Base-by-base conservation (phyloP, 2,329 filamentous ascomycete species). In the Pseudopyrenochaeta lycopersici region DNA sequence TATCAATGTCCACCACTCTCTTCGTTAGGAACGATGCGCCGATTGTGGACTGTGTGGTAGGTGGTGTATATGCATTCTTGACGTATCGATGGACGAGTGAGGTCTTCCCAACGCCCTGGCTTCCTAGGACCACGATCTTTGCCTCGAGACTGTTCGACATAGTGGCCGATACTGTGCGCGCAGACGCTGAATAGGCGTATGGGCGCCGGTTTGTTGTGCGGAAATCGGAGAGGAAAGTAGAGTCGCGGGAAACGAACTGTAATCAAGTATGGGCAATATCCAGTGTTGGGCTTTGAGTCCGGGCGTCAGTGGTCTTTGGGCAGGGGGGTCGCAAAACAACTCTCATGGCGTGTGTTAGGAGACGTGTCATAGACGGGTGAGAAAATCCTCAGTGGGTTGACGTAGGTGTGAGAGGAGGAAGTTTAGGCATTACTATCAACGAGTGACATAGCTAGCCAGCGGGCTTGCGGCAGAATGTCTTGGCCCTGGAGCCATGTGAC, bases 41-140 rank as follows among this genome's bases (percentile, higher is more conserved):
- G 56, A 82, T 76, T 12, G 80, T 82, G 7, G 78, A 80, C 51
- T 78, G 77, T 12, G 79, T 80, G 20, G 75, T 76, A 14, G 77
- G 77, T 6, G 88, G 88, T 60, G 86, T 84, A 76, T 90, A 91
- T 53, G 84, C 80, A 71, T 88, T 88, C 61, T 89, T 89, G 77
- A 88, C 89, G 70, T 89, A 92, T 60, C 90, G 87, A 78, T 88
- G 89, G 27, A 92, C 88, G 38, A 92, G 83, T 12, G 88, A 90
- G 11, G 90, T 92, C 80, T 92, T 93, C 69, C 90, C 90, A 50
- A 92, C 90, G 73, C 88, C 88, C 77, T 92, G 90, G 43, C 88
- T 86, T 76, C 90, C 90, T 68, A 93, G 87, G 59, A 93, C 88
- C 63, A 92, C 88, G 52, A 93, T 90, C 77, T 92, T 92, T 73